Evolutionary conservation across 352 stramenopile species (phyloP).

Genomic region (Pythium phragmitis): DNA sequence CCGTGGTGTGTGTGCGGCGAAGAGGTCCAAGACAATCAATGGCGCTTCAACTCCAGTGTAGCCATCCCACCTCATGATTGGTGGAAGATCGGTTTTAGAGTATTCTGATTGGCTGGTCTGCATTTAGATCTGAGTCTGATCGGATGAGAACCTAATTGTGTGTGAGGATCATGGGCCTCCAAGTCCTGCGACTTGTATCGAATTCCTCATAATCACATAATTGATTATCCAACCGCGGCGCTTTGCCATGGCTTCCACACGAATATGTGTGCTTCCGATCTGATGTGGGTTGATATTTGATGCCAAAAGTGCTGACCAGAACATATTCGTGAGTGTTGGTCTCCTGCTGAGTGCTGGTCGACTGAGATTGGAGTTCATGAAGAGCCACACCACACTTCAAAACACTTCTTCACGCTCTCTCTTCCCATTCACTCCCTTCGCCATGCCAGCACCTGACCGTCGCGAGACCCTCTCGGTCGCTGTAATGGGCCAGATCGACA

Average conservation of each 20-base stretch:
- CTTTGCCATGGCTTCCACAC: not conserved
- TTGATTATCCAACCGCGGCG: no score
- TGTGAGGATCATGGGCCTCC: not conserved
- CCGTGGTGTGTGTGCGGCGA: not conserved
- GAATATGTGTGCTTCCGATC: no score
- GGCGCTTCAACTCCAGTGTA: no score
- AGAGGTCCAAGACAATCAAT: not conserved
- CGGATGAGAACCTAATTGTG: not conserved
- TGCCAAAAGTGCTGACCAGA: no score
- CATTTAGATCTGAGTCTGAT: slow-evolving; percentile 3
- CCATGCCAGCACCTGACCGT: no score
- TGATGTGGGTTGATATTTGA: not conserved
- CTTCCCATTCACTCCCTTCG: no score
- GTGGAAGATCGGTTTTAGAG: not conserved
- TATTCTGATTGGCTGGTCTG: slow-evolving; percentile 6
- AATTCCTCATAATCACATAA: no score
- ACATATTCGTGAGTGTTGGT: not conserved
- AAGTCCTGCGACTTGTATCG: not conserved
- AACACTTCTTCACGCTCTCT: not conserved
- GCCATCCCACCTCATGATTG: slow-evolving; percentile 1
- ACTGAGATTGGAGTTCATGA: not conserved
- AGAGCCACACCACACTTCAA: not conserved
- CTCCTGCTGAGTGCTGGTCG: not conserved
- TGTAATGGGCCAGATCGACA: slow-evolving; percentile 95
- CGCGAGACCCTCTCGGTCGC: slow-evolving; percentile 71